Conservation (phyloP, 768 basidiomycete species). For the Astraeus odoratus region DNA sequence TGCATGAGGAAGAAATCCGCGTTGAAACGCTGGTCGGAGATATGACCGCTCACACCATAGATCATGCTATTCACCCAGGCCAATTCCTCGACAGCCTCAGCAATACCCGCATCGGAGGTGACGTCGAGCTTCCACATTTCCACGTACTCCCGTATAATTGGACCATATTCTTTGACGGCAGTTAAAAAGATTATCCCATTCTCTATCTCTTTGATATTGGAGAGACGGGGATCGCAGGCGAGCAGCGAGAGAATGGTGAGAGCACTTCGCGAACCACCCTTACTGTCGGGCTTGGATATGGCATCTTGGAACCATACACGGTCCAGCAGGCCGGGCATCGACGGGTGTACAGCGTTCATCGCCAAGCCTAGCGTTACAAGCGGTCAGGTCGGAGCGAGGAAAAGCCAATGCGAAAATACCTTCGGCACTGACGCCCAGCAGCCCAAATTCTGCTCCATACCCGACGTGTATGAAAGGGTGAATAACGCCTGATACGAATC, state of each 20-base stretch:
- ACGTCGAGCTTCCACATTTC: constrained; percentile 35
- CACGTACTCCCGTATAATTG: constrained; percentile 30
- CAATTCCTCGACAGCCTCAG: constrained; percentile 50
- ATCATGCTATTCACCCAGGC: constrained; percentile 43
- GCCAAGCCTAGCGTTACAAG: constrained; percentile 41
- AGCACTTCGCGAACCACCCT: constrained; percentile 13
- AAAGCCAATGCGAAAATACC: constrained; percentile 26
- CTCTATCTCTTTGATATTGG: neutral
- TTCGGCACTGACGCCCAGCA: constrained; percentile 51
- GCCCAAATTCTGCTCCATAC: constrained; percentile 48
- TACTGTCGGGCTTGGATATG: neutral
- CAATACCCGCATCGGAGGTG: constrained; percentile 26
- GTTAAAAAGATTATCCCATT: constrained; percentile 5
- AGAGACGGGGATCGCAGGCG: constrained; percentile 33
- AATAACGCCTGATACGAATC: constrained; percentile 43
- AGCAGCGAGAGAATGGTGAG: constrained; percentile 44
- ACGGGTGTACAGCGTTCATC: constrained; percentile 38
- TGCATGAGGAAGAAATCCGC: constrained; percentile 62
- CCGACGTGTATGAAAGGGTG: constrained; percentile 55
- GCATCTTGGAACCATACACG: constrained; percentile 11
- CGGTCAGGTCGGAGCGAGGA: neutral
- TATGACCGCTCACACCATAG: constrained; percentile 48
- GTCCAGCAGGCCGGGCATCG: neutral
- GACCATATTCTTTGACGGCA: constrained; percentile 23
- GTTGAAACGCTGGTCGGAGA: constrained; percentile 31